phyloP scores from a whole-genome alignment of 1,284 basidiomycete genomes.

The Gomphus bonarii region DNA sequence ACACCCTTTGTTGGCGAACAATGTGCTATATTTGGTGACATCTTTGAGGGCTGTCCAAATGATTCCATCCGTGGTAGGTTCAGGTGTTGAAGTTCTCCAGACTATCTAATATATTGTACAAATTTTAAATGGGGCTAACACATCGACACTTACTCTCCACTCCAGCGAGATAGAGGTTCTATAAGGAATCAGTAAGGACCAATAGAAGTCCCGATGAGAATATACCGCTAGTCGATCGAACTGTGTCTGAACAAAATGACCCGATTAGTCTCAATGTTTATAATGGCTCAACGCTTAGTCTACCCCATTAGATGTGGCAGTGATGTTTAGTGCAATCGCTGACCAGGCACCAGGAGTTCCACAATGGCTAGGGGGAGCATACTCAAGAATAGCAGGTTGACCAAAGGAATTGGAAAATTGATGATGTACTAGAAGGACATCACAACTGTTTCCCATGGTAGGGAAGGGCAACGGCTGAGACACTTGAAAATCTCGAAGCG shows the following conservation, averaged over 20 bases:
- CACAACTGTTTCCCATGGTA: background rate
- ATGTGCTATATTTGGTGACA: conserved; percentile 5
- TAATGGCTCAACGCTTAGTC: background rate
- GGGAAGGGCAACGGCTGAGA: conserved; percentile 1
- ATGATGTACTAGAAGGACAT: background rate
- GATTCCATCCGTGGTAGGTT: conserved; percentile 10
- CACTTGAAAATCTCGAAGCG: conserved; percentile 5
- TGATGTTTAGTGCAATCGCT: conserved; percentile 9
- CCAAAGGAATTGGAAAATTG: conserved; percentile 10
- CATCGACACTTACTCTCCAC: background rate
- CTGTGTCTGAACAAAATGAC: background rate
- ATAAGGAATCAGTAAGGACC: background rate
- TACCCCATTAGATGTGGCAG: conserved; percentile 9
- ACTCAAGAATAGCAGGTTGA: conserved; percentile 4
- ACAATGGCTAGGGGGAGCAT: conserved; percentile 9
- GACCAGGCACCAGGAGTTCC: conserved; percentile 8
- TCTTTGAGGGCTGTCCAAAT: conserved; percentile 11
- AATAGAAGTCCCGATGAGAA: background rate
- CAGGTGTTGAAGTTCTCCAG: conserved; percentile 11
- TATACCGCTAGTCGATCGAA: background rate
- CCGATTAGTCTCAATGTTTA: background rate
- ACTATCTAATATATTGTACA: background rate
- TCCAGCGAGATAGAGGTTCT: background rate
- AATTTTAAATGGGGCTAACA: background rate
- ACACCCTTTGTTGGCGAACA: conserved; percentile 7